Evolutionary conservation across 2,329 filamentous ascomycete genomes (phyloP).

Genomic region (Ophiostoma perfectum): DNA sequence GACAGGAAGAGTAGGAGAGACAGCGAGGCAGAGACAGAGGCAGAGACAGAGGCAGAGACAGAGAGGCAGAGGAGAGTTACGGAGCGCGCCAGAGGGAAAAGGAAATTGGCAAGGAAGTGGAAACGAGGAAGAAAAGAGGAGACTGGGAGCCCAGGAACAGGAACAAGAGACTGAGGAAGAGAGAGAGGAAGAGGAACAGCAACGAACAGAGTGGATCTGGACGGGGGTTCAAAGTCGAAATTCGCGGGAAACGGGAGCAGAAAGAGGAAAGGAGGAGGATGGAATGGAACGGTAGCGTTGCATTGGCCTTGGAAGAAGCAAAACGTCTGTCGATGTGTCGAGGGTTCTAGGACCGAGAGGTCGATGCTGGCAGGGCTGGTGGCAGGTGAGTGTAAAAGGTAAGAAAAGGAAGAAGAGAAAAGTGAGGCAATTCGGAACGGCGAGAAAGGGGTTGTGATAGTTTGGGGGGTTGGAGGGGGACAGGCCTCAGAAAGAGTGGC

Average conservation of each 20-base stretch:
- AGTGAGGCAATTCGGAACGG: not conserved
- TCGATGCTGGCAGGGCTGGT: not conserved
- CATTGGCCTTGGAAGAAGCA: not conserved
- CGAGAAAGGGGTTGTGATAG: not conserved
- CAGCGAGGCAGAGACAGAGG: not conserved
- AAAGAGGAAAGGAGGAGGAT: not conserved
- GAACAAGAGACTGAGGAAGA: not conserved
- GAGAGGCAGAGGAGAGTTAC: not conserved
- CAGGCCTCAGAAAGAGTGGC: not conserved
- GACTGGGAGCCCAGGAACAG: not conserved
- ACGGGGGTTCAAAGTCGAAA: constrained; percentile 12
- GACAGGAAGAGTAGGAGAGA: not conserved
- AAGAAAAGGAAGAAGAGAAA: not conserved
- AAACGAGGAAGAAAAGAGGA: constrained; percentile 6
- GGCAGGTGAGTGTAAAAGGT: not conserved
- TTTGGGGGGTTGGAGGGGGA: not conserved
- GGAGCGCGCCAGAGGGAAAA: not conserved
- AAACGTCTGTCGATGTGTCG: not conserved
- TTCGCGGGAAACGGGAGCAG: constrained; percentile 14
- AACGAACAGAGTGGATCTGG: not conserved
- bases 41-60: not conserved
- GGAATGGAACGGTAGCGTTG: constrained; percentile 12
- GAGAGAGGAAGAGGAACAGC: constrained; percentile 5
- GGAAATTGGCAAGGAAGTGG: constrained; percentile 10
- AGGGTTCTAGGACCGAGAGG: not conserved